Conservation (phyloP, 371 early-diverging fungal species). For the Mucor saturninus region DNA sequence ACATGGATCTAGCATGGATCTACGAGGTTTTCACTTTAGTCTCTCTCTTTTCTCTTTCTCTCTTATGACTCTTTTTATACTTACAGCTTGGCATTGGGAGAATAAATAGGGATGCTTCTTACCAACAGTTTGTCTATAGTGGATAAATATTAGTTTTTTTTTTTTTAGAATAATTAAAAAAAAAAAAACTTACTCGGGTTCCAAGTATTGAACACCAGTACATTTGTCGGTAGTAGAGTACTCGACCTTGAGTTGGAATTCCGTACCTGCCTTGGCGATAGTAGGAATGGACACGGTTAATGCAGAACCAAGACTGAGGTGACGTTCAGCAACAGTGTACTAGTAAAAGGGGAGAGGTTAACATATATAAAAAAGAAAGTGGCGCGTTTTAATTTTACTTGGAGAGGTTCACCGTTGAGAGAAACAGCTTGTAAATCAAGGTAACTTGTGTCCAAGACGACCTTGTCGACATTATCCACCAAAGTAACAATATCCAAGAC, state of each 20-base stretch:
- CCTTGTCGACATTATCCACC: constrained; percentile 53
- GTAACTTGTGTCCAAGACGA: constrained; percentile 83
- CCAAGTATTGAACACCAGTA: constrained; percentile 91
- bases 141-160: not conserved
- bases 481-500: constrained; percentile 60
- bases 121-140: constrained; percentile 85
- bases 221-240: constrained; percentile 85
- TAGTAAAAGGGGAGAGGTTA: constrained; percentile 25
- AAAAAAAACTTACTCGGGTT: constrained; percentile 66
- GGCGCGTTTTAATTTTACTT: constrained; percentile 40
- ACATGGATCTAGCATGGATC: constrained; percentile 94
- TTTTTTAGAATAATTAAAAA: not conserved
- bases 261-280: constrained; percentile 41
- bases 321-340: constrained; percentile 61
- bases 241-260: constrained; percentile 63
- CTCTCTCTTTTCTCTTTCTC: not conserved
- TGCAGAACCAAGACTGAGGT: constrained; percentile 78
- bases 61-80: not conserved
- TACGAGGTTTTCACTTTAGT: constrained; percentile 2
- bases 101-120: constrained; percentile 94
- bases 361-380: too few species aligned
- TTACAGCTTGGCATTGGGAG: constrained; percentile 91
- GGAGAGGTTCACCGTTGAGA: constrained; percentile 40
- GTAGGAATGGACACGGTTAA: constrained; percentile 67
- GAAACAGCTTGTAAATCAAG: constrained; percentile 63